Evolutionary conservation across 2,329 filamentous ascomycete species (phyloP).

Genomic region (Apiospora malaysiana): DNA sequence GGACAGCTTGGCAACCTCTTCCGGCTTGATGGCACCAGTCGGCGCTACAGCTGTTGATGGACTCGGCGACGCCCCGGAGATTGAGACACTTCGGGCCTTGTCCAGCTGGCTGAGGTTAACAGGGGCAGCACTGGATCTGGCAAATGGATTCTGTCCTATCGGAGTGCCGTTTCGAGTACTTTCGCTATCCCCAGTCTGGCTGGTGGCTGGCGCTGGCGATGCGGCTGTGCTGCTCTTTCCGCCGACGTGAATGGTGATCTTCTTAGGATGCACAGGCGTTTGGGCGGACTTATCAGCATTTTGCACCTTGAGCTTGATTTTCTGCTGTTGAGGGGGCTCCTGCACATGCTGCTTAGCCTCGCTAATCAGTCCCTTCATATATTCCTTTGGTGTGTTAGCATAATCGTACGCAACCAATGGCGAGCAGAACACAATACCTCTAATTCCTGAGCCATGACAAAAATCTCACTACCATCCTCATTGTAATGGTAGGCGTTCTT

Average conservation of each 20-base stretch:
- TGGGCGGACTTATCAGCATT: slow-evolving; percentile 42
- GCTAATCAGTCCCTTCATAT: slow-evolving; percentile 71
- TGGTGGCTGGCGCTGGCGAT: slow-evolving; percentile 52
- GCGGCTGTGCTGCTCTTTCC: slow-evolving; percentile 60
- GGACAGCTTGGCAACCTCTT: slow-evolving; percentile 42
- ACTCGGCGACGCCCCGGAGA: slow-evolving; percentile 52
- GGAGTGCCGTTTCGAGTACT: slow-evolving; percentile 39
- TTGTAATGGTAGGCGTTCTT: slow-evolving; percentile 89
- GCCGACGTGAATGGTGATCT: slow-evolving; percentile 75
- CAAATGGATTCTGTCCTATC: slow-evolving; percentile 37
- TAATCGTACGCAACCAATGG: slow-evolving; percentile 20
- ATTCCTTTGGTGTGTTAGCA: slow-evolving; percentile 54
- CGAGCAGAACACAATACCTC: slow-evolving; percentile 59
- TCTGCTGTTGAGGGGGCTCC: slow-evolving; percentile 71
- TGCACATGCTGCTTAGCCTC: slow-evolving; percentile 75
- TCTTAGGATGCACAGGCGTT: slow-evolving; percentile 56
- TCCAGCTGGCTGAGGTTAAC: slow-evolving; percentile 41
- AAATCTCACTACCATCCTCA: slow-evolving; percentile 88
- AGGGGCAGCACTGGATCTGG: slow-evolving; percentile 33
- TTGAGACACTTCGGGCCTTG: slow-evolving; percentile 48
- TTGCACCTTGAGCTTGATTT: slow-evolving; percentile 79
- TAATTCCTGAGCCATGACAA: slow-evolving; percentile 75
- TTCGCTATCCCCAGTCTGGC: slow-evolving; percentile 42
- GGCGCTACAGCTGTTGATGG: slow-evolving; percentile 41
- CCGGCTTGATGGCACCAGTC: slow-evolving; percentile 40